Evolutionary conservation across 768 basidiomycete genomes (phyloP).

Genomic region (Suillus brevipes): DNA sequence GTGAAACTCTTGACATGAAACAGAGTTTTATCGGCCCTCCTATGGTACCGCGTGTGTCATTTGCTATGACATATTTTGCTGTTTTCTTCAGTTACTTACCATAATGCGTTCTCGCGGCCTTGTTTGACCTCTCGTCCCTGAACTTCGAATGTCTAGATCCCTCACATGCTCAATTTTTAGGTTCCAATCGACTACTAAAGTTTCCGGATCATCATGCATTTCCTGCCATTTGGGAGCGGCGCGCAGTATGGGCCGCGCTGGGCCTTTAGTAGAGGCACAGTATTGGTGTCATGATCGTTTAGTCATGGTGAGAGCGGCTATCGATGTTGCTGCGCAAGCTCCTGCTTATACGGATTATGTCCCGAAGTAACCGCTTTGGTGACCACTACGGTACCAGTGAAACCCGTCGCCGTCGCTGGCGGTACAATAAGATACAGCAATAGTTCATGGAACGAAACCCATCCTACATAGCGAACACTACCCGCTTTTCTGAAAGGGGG

Average conservation of each 20-base stretch:
- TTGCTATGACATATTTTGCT: neutral
- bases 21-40: constrained; percentile 3
- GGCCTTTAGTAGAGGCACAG: constrained; percentile 48
- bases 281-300: constrained; percentile 20
- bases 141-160: neutral
- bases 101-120: neutral
- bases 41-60: constrained; percentile 29
- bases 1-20: neutral
- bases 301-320: neutral
- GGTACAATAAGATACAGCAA: neutral
- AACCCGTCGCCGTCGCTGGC: too few species aligned
- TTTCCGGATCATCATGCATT: constrained; percentile 53
- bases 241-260: constrained; percentile 74
- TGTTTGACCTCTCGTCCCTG: neutral
- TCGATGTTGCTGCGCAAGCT: neutral
- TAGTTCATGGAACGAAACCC: neutral
- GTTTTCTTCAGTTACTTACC: neutral
- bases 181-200: neutral
- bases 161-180: neutral
- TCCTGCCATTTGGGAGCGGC: constrained; percentile 63
- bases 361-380: constrained; percentile 17
- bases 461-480: too few species aligned
- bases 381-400: too few species aligned
- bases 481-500: too few species aligned
- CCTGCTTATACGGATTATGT: constrained; percentile 32